Conservation (phyloP, 2,329 filamentous ascomycete genomes). For the Cryphonectria radicalis region DNA sequence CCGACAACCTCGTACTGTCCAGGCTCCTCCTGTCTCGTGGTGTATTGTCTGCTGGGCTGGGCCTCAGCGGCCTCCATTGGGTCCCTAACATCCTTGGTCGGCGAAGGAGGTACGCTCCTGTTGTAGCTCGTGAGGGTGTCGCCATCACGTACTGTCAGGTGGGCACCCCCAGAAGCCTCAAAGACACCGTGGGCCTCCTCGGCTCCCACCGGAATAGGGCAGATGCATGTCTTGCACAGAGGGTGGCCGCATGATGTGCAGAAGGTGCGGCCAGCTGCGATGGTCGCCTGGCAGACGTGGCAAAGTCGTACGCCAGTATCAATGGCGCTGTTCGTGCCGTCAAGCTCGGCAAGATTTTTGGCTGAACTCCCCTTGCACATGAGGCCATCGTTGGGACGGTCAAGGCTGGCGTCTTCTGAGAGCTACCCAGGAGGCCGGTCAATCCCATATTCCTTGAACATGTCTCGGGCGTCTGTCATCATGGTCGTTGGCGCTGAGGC, state of each 20-base stretch:
- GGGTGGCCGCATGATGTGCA: conserved; percentile 57
- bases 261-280: conserved; percentile 40
- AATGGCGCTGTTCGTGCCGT: conserved; percentile 36
- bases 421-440: conserved; percentile 52
- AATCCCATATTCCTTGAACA: conserved; percentile 53
- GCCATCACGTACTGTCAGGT: conserved; percentile 29
- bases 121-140: conserved; percentile 28
- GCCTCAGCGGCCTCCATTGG: background rate
- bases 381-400: background rate
- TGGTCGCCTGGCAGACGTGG: conserved; percentile 53
- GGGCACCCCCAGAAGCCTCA: conserved; percentile 26
- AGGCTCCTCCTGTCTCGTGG: background rate
- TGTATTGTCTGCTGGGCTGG: background rate
- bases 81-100: conserved; percentile 11
- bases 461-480: conserved; percentile 47
- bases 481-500: background rate
- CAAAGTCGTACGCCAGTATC: conserved; percentile 43
- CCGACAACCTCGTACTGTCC: background rate
- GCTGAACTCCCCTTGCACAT: conserved; percentile 28
- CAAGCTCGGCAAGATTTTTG: conserved; percentile 35
- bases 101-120: conserved; percentile 20
- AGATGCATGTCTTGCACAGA: conserved; percentile 52
- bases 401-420: conserved; percentile 43
- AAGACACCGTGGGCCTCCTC: conserved; percentile 33
- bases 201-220: conserved; percentile 38